Conservation (phyloP, 257 asterid species). For the Anisodus acutangulus region DNA sequence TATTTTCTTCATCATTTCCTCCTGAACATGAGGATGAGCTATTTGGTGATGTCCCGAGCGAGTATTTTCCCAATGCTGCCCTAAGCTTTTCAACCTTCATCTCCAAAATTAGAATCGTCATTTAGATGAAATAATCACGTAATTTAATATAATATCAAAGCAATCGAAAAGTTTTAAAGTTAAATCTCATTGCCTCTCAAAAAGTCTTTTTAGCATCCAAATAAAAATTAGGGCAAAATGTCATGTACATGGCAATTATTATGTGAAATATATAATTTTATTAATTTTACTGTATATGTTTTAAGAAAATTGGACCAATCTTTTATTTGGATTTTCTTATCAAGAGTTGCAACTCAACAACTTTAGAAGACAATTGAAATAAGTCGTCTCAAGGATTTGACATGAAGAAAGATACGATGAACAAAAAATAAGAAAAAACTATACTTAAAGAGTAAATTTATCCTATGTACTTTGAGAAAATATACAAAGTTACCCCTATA, state of each 20-base stretch:
- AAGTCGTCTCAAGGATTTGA: too few relatives aligned
- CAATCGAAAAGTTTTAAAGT: not conserved
- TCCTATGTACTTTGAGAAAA: too few relatives aligned
- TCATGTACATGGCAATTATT: not conserved
- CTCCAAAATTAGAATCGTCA: not conserved
- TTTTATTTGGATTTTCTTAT: too few relatives aligned
- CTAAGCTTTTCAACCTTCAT: conserved; percentile 75
- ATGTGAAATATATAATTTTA: not conserved
- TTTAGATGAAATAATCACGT: too few relatives aligned
- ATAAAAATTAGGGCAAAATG: not conserved
- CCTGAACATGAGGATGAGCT: conserved; percentile 59
- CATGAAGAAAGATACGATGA: too few relatives aligned
- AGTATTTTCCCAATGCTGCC: conserved; percentile 48
- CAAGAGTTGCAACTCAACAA: too few relatives aligned
- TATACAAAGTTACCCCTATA: too few relatives aligned
- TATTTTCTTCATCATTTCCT: conserved; percentile 55
- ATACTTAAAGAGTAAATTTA: too few relatives aligned
- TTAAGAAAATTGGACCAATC: not conserved
- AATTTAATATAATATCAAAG: not conserved
- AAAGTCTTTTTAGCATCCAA: not conserved
- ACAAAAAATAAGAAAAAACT: too few relatives aligned
- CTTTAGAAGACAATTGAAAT: too few relatives aligned
- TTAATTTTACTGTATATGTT: not conserved
- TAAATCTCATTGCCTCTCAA: not conserved
- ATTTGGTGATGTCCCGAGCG: conserved; percentile 54